Base-by-base conservation (phyloP, 345 rosid species). In the Diplotaxis tenuifolia region DNA sequence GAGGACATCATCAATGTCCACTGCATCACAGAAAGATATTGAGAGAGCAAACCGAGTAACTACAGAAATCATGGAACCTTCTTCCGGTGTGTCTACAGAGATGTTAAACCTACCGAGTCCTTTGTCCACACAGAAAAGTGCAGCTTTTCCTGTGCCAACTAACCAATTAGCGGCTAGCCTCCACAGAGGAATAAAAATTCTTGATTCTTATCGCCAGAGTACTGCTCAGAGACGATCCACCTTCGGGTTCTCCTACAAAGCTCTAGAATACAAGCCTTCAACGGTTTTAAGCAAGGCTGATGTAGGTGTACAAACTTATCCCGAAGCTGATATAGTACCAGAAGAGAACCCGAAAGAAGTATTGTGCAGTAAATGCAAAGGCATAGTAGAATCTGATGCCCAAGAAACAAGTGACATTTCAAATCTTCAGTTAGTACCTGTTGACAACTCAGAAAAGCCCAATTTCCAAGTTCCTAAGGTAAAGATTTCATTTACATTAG, bases 161-260 rank as follows among this genome's bases (percentile, higher is more conserved):
- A 90, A 85, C 54, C 81, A 86, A 79, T 78, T 96, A 83, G 99
- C 95, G n/a, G 95, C 97, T 73, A 96, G 99, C 83, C 96, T 96
- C 71, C 91, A 92, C 56, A 91, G 86, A 53, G 99, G 98, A 74
- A 84, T 96, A 80, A 93, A 90, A 82, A 87, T 90, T 80, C 84
- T 96, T 59, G 97, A 81, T 40, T 65, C 76, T 72, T 88, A 89
- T 50, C 82, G 86, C 75, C 90, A 81, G 84, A 90, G 87, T 85
- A 84, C 89, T 34, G 87, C 89, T 62, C 82, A 86, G 57, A 85
- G 95, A 83, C 78, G 85, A 57, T 96, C 98, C 5, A 76, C 87
- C 31, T 96, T 86, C 72, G 84, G 92, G 73, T 90, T 89, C 68
- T 80, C 97, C 32, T 72, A 73, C 76, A 89, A 75, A 83, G 85